Conservation (phyloP, 1,139 yeast species). For the Pichia kudriavzevii region DNA sequence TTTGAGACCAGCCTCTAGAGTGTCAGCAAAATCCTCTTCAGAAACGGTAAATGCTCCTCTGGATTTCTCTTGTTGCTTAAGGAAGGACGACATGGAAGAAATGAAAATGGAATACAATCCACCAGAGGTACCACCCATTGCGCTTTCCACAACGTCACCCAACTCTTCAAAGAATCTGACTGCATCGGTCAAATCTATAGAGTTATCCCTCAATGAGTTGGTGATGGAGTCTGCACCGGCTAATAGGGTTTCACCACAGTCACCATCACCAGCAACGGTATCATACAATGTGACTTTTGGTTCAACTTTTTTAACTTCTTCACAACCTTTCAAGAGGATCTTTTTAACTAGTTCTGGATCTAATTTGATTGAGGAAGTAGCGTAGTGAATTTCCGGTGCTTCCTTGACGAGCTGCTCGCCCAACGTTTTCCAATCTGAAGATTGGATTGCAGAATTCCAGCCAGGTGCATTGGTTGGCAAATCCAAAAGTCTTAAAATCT, state of each 20-base stretch:
- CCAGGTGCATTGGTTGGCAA: conserved; percentile 73
- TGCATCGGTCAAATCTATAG: conserved; percentile 37
- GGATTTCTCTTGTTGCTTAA: conserved; percentile 29
- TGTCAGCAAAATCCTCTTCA: conserved; percentile 32
- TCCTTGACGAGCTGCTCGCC: conserved; percentile 33
- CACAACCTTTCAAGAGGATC: conserved; percentile 43
- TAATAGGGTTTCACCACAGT: conserved; percentile 87
- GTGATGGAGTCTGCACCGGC: conserved; percentile 73
- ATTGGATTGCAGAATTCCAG: conserved; percentile 44
- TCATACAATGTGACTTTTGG: conserved; percentile 81
- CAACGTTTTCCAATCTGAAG: conserved; percentile 32
- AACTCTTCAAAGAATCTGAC: conserved; percentile 50
- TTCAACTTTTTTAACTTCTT: conserved; percentile 47
- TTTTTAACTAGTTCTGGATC: conserved; percentile 35
- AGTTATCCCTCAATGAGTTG: conserved; percentile 38
- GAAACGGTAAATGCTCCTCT: conserved; percentile 30
- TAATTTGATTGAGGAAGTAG: conserved; percentile 33
- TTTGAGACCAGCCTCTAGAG: conserved; percentile 46
- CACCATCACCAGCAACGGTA: conserved; percentile 93
- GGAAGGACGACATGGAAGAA: conserved; percentile 53
- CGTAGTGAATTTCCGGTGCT: conserved; percentile 24
- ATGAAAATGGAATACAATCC: conserved; percentile 83
- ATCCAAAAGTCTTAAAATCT: conserved; percentile 48
- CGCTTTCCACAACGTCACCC: conserved; percentile 75
- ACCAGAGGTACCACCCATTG: conserved; percentile 97